These are phyloP conservation scores for Diaporthe citri DNA, from an alignment of 2,329 filamentous ascomycete species.

Conservation along the genomic window DNA sequence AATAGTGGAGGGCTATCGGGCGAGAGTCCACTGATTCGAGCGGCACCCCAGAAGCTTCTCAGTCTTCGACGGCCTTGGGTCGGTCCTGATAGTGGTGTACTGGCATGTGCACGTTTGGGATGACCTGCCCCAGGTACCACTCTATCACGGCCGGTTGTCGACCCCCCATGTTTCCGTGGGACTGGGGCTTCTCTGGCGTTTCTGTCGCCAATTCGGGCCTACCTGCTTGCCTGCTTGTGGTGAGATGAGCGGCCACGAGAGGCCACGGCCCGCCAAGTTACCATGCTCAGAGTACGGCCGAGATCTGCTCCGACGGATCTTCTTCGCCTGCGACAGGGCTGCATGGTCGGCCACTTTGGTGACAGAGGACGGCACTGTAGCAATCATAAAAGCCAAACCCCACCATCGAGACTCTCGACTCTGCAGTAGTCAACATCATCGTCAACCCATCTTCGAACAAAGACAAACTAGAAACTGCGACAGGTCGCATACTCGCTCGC, in stretches of 20 bases:
- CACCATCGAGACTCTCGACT: not conserved
- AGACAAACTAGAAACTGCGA: not conserved
- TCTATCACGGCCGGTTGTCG: slow-evolving; percentile 33
- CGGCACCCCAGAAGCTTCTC: slow-evolving; percentile 27
- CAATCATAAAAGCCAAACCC: slow-evolving; percentile 2
- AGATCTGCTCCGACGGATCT: slow-evolving; percentile 40
- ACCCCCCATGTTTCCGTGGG: slow-evolving; percentile 15
- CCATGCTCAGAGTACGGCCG: slow-evolving; percentile 38
- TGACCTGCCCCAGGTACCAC: slow-evolving; percentile 31
- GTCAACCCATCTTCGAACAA: not conserved
- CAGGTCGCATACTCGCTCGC: not conserved
- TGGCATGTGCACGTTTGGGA: no score
- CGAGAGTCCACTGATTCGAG: slow-evolving; percentile 44
- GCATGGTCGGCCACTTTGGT: slow-evolving; percentile 14
- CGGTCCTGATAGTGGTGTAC: slow-evolving; percentile 11
- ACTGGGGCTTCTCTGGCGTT: slow-evolving; percentile 23
- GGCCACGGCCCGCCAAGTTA: slow-evolving; percentile 34
- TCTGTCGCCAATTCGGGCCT: slow-evolving; percentile 36
- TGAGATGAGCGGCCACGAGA: slow-evolving; percentile 33
- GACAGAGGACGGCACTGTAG: not conserved
- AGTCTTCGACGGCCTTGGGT: not conserved
- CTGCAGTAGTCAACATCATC: not conserved
- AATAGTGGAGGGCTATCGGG: slow-evolving; percentile 64
- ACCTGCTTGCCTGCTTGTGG: slow-evolving; percentile 37
- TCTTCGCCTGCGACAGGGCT: slow-evolving; percentile 34